Evolutionary conservation across 169 alveolate species (phyloP).

Genomic region (Plasmodium gaboni): DNA sequence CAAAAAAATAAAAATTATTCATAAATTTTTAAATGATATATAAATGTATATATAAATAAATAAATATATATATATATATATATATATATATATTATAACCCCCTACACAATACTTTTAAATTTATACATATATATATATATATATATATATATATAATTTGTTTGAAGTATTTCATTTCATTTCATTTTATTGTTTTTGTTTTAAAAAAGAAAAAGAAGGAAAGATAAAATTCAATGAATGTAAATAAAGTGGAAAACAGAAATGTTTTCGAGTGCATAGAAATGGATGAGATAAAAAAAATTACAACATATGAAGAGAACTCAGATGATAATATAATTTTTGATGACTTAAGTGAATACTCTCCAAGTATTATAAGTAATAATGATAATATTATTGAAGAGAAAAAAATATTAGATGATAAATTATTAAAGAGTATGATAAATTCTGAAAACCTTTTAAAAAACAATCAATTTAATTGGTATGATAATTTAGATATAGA

Average conservation of each 20-base stretch:
- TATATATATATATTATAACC: no score
- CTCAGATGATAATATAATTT: constrained; percentile 26
- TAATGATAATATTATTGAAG: not conserved
- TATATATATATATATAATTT: no score
- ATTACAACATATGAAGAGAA: constrained; percentile 5
- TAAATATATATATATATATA: no score
- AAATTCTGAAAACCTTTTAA: not conserved
- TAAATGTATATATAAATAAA: no score
- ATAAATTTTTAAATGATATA: no score
- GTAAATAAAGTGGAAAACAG: constrained; percentile 17
- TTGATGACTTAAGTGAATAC: constrained; percentile 26
- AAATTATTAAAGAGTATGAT: constrained; percentile 39
- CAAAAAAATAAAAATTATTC: no score
- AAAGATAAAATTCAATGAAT: constrained; percentile 2
- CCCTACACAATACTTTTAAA: no score
- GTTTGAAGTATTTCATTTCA: no score
- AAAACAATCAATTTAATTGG: constrained; percentile 29
- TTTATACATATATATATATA: no score
- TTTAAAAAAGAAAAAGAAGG: no score
- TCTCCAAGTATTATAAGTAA: constrained; percentile 26
- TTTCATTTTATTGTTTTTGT: no score
- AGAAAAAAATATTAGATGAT: constrained; percentile 7
- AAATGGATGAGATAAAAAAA: constrained; percentile 49
- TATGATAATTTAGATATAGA: constrained; percentile 24
- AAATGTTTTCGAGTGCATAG: constrained; percentile 45